phyloP scores from a whole-genome alignment of 108 stramenopile species.

The Skeletonema costatum region DNA sequence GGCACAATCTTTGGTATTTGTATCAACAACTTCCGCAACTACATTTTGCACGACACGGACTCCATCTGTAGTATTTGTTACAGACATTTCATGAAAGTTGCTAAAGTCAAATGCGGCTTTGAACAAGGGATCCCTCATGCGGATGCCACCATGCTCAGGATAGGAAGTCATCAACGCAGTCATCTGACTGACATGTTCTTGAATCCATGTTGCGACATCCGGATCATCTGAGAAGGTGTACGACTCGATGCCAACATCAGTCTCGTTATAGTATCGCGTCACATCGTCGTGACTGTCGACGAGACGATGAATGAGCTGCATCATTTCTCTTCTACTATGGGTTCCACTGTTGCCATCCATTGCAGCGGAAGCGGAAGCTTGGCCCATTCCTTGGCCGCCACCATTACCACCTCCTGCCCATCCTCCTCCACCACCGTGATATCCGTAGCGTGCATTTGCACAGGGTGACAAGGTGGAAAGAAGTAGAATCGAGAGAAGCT shows the following conservation, averaged over 20 bases:
- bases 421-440: not conserved
- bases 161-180: not conserved
- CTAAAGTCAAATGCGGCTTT: not conserved
- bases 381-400: not conserved
- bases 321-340: not conserved
- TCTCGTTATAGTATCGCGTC: slow-evolving; percentile 1
- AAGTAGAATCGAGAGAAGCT: not conserved
- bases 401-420: not conserved
- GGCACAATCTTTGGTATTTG: not conserved
- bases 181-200: slow-evolving; percentile 1
- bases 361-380: not conserved
- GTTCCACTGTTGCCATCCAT: not conserved
- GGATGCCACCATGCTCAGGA: not conserved
- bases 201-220: not conserved
- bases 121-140: slow-evolving; percentile 1
- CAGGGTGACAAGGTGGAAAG: not conserved
- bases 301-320: not conserved
- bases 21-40: not conserved
- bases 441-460: slow-evolving; percentile 1
- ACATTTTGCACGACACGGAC: slow-evolving; percentile 4
- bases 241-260: not conserved
- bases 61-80: not conserved
- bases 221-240: slow-evolving; percentile 10
- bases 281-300: not conserved
- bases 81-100: not conserved